These are phyloP conservation scores for Ceratobasidium theobromae DNA, from an alignment of 1,284 basidiomycete species.

Conservation along the genomic window DNA sequence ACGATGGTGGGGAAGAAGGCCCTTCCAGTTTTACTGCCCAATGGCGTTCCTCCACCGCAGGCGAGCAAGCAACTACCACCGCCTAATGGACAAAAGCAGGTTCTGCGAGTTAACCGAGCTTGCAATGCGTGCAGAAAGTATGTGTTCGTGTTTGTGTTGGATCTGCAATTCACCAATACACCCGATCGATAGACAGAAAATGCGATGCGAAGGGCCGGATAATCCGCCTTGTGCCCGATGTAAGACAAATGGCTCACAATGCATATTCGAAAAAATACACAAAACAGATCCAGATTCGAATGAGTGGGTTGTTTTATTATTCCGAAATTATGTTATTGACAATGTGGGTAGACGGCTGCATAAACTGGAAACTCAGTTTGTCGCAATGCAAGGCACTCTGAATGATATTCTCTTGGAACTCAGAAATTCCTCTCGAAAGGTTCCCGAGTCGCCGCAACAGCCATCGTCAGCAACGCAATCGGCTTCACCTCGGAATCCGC, in stretches of 20 bases:
- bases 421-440: background rate
- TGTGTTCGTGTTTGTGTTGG: background rate
- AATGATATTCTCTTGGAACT: slow-evolving; percentile 2
- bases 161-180: background rate
- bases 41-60: slow-evolving; percentile 7
- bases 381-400: background rate
- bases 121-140: slow-evolving; percentile 36
- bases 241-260: slow-evolving; percentile 17
- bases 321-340: background rate
- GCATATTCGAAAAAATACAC: slow-evolving; percentile 35
- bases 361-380: slow-evolving; percentile 13
- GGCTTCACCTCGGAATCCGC: background rate
- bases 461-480: background rate
- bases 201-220: slow-evolving; percentile 36
- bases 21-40: slow-evolving; percentile 11
- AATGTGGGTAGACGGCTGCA: background rate
- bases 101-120: slow-evolving; percentile 34
- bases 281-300: slow-evolving; percentile 19
- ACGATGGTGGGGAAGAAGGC: slow-evolving; percentile 22
- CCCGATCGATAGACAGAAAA: slow-evolving; percentile 31
- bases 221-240: slow-evolving; percentile 34
- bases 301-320: background rate
- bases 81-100: slow-evolving; percentile 26
- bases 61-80: background rate
- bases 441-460: background rate